A percentile compares a stretch with the other conserved stretches of the same genome.
Evolutionary conservation across 306 rosid genomes (phyloP).

Genomic region (Alnus glutinosa): DNA sequence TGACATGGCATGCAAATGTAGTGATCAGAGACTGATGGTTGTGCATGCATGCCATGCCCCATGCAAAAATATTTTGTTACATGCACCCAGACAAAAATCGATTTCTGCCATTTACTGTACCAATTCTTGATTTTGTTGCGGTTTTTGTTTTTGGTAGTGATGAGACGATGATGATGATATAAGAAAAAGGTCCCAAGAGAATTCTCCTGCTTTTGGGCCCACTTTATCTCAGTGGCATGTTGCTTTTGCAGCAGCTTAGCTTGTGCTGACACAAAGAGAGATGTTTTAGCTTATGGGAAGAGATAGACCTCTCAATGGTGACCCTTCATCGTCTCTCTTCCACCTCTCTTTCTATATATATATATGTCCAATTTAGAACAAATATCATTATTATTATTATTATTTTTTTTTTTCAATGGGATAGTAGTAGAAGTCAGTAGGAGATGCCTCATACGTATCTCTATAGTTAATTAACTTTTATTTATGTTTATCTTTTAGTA

Average conservation of each 20-base stretch:
- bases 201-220: constrained; percentile 36
- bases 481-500: too few relatives aligned
- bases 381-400: too few relatives aligned
- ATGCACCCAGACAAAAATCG: constrained; percentile 13
- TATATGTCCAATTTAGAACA: too few relatives aligned
- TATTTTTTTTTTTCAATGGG: too few relatives aligned
- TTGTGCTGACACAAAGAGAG: constrained; percentile 34
- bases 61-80: not conserved
- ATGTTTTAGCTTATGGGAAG: constrained; percentile 1
- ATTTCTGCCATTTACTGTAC: constrained; percentile 15
- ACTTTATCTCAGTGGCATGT: constrained; percentile 57
- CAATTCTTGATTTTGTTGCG: not conserved
- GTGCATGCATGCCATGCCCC: constrained; percentile 64
- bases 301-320: constrained; percentile 40
- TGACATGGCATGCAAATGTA: constrained; percentile 83
- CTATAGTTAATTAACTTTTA: too few relatives aligned
- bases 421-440: too few relatives aligned
- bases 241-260: constrained; percentile 60
- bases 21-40: constrained; percentile 37
- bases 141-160: constrained; percentile 21
- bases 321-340: not conserved
- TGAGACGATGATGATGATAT: constrained; percentile 31
- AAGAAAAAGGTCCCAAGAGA: constrained; percentile 21
- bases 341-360: too few relatives aligned
- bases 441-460: too few relatives aligned